A percentile compares a stretch with the other conserved stretches of the same genome.
Evolutionary conservation across 106 monocot species (phyloP).

Genomic region (Dioscorea zingiberensis): DNA sequence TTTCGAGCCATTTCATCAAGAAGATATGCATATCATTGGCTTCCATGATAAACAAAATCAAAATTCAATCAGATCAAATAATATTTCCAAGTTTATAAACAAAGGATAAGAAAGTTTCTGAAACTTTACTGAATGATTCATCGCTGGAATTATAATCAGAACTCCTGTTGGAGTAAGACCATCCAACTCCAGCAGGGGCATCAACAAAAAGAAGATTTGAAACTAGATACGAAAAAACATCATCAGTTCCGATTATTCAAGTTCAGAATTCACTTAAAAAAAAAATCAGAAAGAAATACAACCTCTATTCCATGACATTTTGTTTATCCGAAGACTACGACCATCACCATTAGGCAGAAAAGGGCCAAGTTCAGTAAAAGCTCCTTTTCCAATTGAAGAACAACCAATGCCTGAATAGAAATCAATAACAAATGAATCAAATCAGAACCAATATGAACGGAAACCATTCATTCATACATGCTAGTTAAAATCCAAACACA

Average conservation of each 20-base stretch:
- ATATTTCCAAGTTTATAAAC: too few species aligned
- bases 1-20: constrained; percentile 64
- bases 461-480: too few species aligned
- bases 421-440: too few species aligned
- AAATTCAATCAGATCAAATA: not conserved
- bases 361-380: too few species aligned
- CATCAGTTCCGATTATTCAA: too few species aligned
- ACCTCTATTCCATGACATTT: constrained; percentile 96
- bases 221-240: constrained; percentile 16
- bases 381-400: too few species aligned
- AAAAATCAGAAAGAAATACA: not conserved
- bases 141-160: constrained; percentile 74
- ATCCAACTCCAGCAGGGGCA: constrained; percentile 98
- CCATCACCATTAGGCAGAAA: too few species aligned
- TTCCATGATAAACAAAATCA: constrained; percentile 17
- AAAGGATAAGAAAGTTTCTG: too few species aligned
- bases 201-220: constrained; percentile 96
- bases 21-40: constrained; percentile 79
- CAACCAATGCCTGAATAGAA: too few species aligned
- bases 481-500: too few species aligned
- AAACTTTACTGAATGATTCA: constrained; percentile 49
- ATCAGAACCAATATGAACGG: too few species aligned
- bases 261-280: not conserved
- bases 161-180: constrained; percentile 91
- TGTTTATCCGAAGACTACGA: too few species aligned